Base-by-base conservation (phyloP, 371 early-diverging fungal genomes). In the Apophysomyces trapeziformis region DNA sequence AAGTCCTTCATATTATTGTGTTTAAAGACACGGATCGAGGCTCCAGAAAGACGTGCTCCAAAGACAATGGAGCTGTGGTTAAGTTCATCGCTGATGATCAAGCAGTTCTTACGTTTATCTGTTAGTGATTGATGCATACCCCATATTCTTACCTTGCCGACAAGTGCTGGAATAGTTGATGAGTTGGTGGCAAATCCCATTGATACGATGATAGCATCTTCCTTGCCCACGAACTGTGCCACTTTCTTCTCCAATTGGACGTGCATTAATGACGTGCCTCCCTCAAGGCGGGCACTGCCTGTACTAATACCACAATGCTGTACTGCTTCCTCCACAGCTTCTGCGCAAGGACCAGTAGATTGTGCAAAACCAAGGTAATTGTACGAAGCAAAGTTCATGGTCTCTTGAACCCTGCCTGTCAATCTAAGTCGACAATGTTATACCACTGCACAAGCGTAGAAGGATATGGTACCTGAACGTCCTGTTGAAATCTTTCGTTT, bases 141-240 rank as follows among this genome's bases (percentile, higher is more conserved):
- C 4, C n/a, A 57, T 26, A 13, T 12, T 39, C 60, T 26, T 77
- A 72, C 81, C 82, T 96, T 96, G 61, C 87, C 78, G 26, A 95
- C 94, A 36, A 99, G 82, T 37, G 95, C 89, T 41, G 99, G 99
- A 63, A 99, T 88, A 18, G 93, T 94, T 16, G 97, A 95, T n/a
- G 97, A 92, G 77, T 99, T 99, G 68, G 99, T 99, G 11, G 99
- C 99, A 77, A 97, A 99, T 9, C 99, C 99, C 99, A 99, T 99
- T 38, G 93, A 91, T 62, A 97, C 93, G 57, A 98, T 86, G 68
- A 99, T 92, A 38, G 98, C 92, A 63, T 92, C 94, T 79, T 99
- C 98, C 70, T 94, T 86, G 44, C 99, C 95, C 44, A 99, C 83
- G 78, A 99, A 99, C 16, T 91, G 86, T n/a, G 99, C 98, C 7